Percentiles rank a stretch among this genome's conserved stretches.
These are phyloP conservation scores for Chondrus crispus DNA, from an alignment of 23 red algal genomes.

Conservation along the genomic window DNA sequence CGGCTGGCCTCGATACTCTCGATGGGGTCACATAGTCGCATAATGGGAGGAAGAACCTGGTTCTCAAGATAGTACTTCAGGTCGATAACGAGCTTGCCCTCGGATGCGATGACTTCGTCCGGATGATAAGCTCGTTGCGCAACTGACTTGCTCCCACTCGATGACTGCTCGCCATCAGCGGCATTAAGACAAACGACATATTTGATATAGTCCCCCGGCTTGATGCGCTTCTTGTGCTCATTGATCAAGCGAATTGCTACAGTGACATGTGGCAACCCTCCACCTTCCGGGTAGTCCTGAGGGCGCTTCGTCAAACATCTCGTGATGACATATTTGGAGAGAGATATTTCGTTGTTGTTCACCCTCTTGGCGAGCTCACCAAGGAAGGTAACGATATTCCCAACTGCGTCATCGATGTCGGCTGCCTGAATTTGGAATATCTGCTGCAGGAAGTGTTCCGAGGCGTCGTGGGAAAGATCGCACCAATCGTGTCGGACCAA, in stretches of 20 bases:
- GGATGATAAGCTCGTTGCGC: constrained; percentile 81
- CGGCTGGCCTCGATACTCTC: constrained; percentile 75
- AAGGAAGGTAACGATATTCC: constrained; percentile 61
- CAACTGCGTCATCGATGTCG: constrained; percentile 68
- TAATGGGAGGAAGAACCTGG: constrained; percentile 80
- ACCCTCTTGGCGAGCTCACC: constrained; percentile 13
- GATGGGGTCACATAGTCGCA: constrained; percentile 80
- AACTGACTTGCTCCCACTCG: background rate
- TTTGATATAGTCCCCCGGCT: constrained; percentile 80
- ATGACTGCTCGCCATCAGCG: background rate
- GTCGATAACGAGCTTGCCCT: constrained; percentile 62
- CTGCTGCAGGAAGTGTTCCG: constrained; percentile 50
- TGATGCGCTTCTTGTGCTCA: constrained; percentile 31
- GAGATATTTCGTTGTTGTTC: constrained; percentile 49
- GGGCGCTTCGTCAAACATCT: constrained; percentile 76
- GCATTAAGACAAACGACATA: constrained; percentile 75
- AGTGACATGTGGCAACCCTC: constrained; percentile 80
- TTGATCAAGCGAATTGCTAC: constrained; percentile 81
- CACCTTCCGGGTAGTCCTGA: constrained; percentile 74
- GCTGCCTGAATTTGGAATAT: constrained; percentile 42
- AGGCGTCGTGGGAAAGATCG: constrained; percentile 66
- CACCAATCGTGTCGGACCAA: constrained; percentile 99
- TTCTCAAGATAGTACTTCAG: constrained; percentile 85
- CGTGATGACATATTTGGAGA: constrained; percentile 87
- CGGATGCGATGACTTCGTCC: constrained; percentile 67